phyloP scores from a whole-genome alignment of 106 monocot species.

The Dioscorea dumetorum region DNA sequence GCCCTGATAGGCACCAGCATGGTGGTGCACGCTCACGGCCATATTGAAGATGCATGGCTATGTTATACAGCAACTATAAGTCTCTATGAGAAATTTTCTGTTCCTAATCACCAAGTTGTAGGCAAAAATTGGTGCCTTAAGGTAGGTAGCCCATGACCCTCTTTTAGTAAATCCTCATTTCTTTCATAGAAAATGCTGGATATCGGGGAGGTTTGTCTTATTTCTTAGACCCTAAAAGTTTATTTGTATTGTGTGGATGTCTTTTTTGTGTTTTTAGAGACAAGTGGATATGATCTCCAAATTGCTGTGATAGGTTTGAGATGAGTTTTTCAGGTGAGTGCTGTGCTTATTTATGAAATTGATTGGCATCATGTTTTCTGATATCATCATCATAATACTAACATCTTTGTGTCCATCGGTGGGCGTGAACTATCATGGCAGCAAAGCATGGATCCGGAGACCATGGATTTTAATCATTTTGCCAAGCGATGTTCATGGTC shows the following conservation, averaged over 20 bases:
- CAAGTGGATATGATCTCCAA: conserved; percentile 17
- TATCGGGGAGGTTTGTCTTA: neutral
- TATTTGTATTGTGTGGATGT: conserved; percentile 13
- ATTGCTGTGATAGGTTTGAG: conserved; percentile 19
- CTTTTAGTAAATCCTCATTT: conserved; percentile 2
- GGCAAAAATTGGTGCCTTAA: conserved; percentile 1
- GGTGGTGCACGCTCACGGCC: conserved; percentile 14
- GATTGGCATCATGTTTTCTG: too few relatives aligned
- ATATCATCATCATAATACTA: too few relatives aligned
- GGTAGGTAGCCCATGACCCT: conserved; percentile 6
- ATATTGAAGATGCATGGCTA: conserved; percentile 5
- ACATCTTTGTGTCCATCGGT: too few relatives aligned
- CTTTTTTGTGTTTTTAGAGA: conserved; percentile 12
- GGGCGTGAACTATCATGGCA: too few relatives aligned
- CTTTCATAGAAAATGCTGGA: neutral
- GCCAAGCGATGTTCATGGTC: too few relatives aligned
- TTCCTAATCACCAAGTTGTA: conserved; percentile 1
- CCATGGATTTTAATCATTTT: too few relatives aligned
- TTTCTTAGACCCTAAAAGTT: neutral
- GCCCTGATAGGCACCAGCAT: conserved; percentile 17
- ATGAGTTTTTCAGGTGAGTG: conserved; percentile 23
- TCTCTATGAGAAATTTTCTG: conserved; percentile 5
- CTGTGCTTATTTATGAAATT: neutral
- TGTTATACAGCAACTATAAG: neutral
- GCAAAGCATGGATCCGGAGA: too few relatives aligned